Conservation (phyloP, 2,329 filamentous ascomycete genomes). For the Curvularia spicifera region DNA sequence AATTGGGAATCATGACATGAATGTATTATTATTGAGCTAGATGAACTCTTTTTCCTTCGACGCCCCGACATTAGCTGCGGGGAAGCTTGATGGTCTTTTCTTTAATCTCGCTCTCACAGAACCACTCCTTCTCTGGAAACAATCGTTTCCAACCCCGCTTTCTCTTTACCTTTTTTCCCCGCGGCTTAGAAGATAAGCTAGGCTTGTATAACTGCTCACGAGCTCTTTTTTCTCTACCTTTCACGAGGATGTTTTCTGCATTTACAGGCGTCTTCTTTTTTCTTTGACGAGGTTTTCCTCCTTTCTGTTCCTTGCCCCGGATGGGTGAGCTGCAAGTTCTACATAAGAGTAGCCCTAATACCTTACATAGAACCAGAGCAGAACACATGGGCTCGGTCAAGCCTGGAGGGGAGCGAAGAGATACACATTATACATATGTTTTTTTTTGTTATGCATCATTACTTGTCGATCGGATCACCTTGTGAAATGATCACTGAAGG, state of each 20-base stretch:
- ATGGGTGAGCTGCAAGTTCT: neutral
- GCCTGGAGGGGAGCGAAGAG: neutral
- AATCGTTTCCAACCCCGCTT: neutral
- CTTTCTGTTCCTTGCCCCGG: neutral
- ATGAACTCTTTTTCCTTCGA: neutral
- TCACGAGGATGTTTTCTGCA: conserved; percentile 4
- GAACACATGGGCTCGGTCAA: neutral
- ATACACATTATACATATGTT: neutral
- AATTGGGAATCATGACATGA: neutral
- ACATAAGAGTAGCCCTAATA: neutral
- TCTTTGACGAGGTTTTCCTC: neutral
- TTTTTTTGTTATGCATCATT: neutral
- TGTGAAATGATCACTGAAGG: neutral
- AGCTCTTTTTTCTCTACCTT: neutral
- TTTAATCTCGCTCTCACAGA: neutral
- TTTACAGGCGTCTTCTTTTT: conserved; percentile 11
- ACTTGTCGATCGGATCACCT: neutral
- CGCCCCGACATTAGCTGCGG: neutral
- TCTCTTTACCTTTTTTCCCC: no score
- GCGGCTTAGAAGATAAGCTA: neutral
- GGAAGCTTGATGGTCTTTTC: neutral
- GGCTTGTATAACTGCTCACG: neutral
- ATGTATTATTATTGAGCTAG: conserved; percentile 11
- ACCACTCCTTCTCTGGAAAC: neutral
- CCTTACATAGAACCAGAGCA: neutral